Percentiles rank a stretch among this genome's conserved stretches.
These are phyloP conservation scores for Eucalyptus tenuipes DNA, from an alignment of 345 rosid species.

Conservation along the genomic window DNA sequence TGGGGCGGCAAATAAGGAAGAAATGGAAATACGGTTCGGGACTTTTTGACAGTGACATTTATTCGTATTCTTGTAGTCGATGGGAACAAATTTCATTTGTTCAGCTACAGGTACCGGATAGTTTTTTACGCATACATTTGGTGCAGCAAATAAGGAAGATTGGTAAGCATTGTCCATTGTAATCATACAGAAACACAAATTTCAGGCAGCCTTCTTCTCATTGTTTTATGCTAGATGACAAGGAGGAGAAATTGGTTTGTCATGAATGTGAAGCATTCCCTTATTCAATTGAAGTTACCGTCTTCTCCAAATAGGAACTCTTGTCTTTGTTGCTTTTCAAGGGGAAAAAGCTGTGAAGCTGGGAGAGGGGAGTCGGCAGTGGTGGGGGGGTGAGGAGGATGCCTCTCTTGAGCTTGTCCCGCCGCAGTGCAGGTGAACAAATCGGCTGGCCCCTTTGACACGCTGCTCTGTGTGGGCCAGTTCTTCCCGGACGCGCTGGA, in stretches of 20 bases:
- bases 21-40: neutral
- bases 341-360: neutral
- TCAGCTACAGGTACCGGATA: neutral
- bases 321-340: neutral
- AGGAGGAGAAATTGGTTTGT: neutral
- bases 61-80: neutral
- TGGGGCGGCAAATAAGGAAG: too few relatives aligned
- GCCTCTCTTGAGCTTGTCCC: neutral
- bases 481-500: slow-evolving; percentile 70
- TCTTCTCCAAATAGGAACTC: neutral
- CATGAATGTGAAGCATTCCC: neutral
- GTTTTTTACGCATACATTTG: neutral
- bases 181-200: neutral
- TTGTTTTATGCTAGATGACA: neutral
- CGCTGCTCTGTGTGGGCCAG: slow-evolving; percentile 73
- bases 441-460: slow-evolving; percentile 79
- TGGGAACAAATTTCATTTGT: neutral
- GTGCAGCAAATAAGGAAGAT: neutral
- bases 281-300: neutral
- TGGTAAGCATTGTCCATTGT: neutral
- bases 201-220: neutral
- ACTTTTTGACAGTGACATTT: neutral
- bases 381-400: neutral
- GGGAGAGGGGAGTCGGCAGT: neutral
- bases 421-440: slow-evolving; percentile 43